Base-by-base conservation (phyloP, 805 yeast species). In the Candida arabinofermentans region DNA sequence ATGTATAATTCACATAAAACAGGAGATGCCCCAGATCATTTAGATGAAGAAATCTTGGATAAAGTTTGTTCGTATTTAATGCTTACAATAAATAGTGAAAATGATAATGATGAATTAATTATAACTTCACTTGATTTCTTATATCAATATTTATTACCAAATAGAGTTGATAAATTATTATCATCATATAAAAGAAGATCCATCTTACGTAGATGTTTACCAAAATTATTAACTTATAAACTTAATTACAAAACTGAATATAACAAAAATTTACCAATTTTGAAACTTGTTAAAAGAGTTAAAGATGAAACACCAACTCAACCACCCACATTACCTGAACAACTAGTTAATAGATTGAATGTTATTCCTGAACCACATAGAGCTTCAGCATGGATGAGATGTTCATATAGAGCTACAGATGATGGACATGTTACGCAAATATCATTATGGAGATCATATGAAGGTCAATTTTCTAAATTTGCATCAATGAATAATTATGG, bases 371-470 rank as follows among this genome's bases (percentile, higher is more conserved):
- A 93, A 64, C 98, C 98, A 2, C 74, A 79, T 43, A 74, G 99
- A 47, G 96, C 98, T 0, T 86, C 96, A 5, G 75, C 88, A 24
- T 93, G 98, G 98, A 81, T 93, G 71, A 77, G 96, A 52, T 82
- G 96, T 51, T 83, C 91, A 50, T 93, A 89, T 65, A 89, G 82
- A 53, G 88, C 95, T 4, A 78, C 72, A 34, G 68, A 75, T 9
- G 79, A 74, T 8, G 88, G 91, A 4, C 96, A 89, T 57, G 96
- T 90, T 9, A 89, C 97, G 0, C 99, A 93, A 65, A 90, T 93
- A 21, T 85, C 95, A 16, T 73, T 93, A 34, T 93, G 99, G 99
- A 87, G 89, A 61, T 80, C 96, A 1, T 93, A 93, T 65, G 98
- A 93, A 61, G 69, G 80, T 12, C 93, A 85, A 59, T 93, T 93